These are phyloP conservation scores for Aspergillus taichungensis DNA, from an alignment of 495 filamentous ascomycete genomes.

Conservation along the genomic window DNA sequence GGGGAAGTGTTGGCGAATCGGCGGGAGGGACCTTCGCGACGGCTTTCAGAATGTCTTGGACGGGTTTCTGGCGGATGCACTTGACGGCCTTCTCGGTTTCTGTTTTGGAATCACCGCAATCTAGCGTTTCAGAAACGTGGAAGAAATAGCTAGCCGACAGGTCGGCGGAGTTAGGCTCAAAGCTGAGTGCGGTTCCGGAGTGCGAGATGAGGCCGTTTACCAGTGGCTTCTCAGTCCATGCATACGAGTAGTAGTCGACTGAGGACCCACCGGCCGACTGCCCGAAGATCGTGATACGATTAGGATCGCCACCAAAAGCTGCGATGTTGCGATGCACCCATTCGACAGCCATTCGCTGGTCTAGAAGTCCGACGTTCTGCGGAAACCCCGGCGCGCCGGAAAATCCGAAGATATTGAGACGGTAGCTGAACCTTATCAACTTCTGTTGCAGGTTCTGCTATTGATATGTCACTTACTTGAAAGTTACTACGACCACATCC, in stretches of 20 bases:
- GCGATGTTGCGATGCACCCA: constrained; percentile 58
- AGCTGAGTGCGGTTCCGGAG: constrained; percentile 45
- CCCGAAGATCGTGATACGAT: constrained; percentile 48
- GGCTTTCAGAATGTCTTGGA: not conserved
- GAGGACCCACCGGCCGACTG: constrained; percentile 40
- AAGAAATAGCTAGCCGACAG: constrained; percentile 24
- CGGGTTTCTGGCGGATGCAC: constrained; percentile 11
- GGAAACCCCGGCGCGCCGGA: constrained; percentile 28
- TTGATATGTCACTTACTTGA: constrained; percentile 18
- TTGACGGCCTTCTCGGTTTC: constrained; percentile 21
- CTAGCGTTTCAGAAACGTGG: constrained; percentile 30
- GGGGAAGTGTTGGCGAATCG: constrained; percentile 14
- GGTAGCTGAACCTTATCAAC: constrained; percentile 21
- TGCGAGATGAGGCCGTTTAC: constrained; percentile 40
- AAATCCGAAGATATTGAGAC: constrained; percentile 44
- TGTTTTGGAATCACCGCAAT: constrained; percentile 17
- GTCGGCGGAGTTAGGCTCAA: constrained; percentile 22
- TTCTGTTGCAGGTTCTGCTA: too few relatives aligned
- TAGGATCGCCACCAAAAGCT: constrained; percentile 40
- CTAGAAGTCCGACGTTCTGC: constrained; percentile 33
- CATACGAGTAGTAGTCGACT: constrained; percentile 46
- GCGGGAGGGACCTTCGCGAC: constrained; percentile 15
- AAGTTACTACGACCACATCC: constrained; percentile 36
- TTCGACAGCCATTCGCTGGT: constrained; percentile 39
- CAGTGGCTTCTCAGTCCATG: constrained; percentile 30